Conservation (phyloP, 2,329 filamentous ascomycete species). For the Arthrobotrys conoides region DNA sequence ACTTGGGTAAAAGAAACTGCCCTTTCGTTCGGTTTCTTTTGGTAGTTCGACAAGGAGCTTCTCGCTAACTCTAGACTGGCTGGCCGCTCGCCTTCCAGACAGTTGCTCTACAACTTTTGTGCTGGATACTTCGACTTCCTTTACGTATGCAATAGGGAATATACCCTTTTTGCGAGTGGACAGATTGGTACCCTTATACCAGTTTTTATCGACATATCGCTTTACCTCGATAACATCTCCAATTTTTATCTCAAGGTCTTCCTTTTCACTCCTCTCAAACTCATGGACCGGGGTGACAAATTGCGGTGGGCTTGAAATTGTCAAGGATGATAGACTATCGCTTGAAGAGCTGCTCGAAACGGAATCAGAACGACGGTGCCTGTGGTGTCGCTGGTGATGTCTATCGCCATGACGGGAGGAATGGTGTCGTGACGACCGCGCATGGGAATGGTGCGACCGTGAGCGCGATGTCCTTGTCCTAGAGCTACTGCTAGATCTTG, state of each 20-base stretch:
- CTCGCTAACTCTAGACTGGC: slow-evolving; percentile 28
- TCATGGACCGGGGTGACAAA: slow-evolving; percentile 48
- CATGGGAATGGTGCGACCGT: slow-evolving; percentile 44
- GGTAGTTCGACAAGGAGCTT: slow-evolving; percentile 46
- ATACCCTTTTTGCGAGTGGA: slow-evolving; percentile 50
- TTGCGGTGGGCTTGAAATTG: slow-evolving; percentile 39
- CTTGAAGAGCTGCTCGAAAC: slow-evolving; percentile 17
- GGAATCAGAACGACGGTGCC: slow-evolving; percentile 18
- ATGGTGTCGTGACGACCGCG: slow-evolving; percentile 31
- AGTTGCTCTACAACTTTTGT: slow-evolving; percentile 46
- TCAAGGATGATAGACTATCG: slow-evolving; percentile 44
- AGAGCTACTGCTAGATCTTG: slow-evolving; percentile 48
- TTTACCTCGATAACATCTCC: slow-evolving; percentile 57
- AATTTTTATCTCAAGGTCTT: slow-evolving; percentile 42
- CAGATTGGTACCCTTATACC: slow-evolving; percentile 55
- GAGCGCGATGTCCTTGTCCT: slow-evolving; percentile 28
- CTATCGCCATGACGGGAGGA: slow-evolving; percentile 34
- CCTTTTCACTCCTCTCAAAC: slow-evolving; percentile 45
- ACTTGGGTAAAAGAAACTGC: slow-evolving; percentile 56
- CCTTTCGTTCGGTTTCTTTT: slow-evolving; percentile 54
- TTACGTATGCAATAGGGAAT: slow-evolving; percentile 52
- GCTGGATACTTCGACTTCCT: slow-evolving; percentile 55
- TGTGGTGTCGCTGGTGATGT: slow-evolving; percentile 36
- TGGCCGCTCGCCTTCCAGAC: slow-evolving; percentile 27
- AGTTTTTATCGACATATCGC: slow-evolving; percentile 52